Conservation (phyloP, 2,329 filamentous ascomycete species). For the Tolypocladium album region DNA sequence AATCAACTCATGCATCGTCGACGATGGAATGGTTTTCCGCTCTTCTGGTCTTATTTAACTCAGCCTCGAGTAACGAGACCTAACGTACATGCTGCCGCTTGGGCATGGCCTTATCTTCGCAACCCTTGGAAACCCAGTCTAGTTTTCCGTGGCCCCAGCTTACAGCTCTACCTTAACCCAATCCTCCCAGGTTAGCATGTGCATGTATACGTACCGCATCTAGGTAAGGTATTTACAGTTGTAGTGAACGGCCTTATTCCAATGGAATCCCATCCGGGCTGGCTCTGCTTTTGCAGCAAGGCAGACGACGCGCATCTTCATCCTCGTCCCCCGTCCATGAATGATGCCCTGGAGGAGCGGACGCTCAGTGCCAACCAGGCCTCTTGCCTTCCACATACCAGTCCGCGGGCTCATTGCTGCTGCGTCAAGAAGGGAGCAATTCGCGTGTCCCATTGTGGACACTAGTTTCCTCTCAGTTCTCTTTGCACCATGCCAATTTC, state of each 20-base stretch:
- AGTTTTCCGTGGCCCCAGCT: not conserved
- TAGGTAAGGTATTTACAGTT: not conserved
- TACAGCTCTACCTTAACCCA: not conserved
- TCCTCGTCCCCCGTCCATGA: not conserved
- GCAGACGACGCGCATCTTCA: not conserved
- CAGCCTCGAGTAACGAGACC: not conserved
- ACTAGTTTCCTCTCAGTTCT: conserved; percentile 32
- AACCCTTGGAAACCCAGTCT: not conserved
- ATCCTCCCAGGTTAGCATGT: not conserved
- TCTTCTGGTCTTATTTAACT: not conserved
- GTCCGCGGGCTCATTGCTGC: not conserved
- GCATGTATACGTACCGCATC: not conserved
- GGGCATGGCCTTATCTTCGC: not conserved
- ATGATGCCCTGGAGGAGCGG: not conserved
- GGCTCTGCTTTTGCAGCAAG: not conserved
- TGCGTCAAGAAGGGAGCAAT: not conserved
- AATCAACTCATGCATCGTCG: not conserved
- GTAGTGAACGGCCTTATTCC: not conserved
- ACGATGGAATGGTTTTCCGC: not conserved
- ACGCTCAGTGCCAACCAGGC: not conserved
- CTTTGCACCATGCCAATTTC: conserved; percentile 39
- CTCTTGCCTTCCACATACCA: not conserved
- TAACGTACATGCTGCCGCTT: not conserved
- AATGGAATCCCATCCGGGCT: not conserved
- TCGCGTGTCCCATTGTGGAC: not conserved